Evolutionary conservation across 202 grass and related monocot genomes (phyloP), one percentile per base, ranked within the genome.

Genomic region (Carex arenaria): DNA sequence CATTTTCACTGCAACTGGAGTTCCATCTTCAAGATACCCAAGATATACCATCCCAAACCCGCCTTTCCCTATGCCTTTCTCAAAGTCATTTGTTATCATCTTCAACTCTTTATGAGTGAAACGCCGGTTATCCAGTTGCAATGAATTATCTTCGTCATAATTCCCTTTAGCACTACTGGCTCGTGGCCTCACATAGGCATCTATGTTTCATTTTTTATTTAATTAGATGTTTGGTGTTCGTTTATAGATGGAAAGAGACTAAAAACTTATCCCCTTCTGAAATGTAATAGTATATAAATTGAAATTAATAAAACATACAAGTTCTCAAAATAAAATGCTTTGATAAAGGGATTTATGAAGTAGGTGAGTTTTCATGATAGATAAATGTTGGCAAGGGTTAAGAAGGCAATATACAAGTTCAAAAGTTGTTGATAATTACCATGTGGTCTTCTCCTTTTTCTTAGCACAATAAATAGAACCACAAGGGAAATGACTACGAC

Each of bases 31-130:
- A 57, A 92, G 80, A 60, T 61, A 75, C 32, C 85, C 90, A 61
- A 85, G 57, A 54, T 89, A 90, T 7, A 89, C 90, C 17, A 62
- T 83, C 70, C 90, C 90, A 52, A 92, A 92, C 70, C 85, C 90
- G 31, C 90, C 90, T 86, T 84, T 86, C 0, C 87, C 87, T 61
- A 92, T 87, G 6, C 34, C 76, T 67, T 57, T 72, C 67, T 87
- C 73, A 64, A 92, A 90, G 30, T 83, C 80, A n/a, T 84, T 88
- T 13, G 87, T 92, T 57, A 92, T 90, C 5, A 47, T 60, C 87
- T 84, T 71, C 76, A 90, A 73, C 2, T 92, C 90, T 26, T 88
- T 88, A 61, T 90, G 89, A 69, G 10, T 84, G 53, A 92, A 92
- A 20, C 88, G 87, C 10, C 88, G 88, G 47, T 40, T 86, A 20